phyloP scores from a whole-genome alignment of 148 eudicot species.

The Cornus suecica region DNA sequence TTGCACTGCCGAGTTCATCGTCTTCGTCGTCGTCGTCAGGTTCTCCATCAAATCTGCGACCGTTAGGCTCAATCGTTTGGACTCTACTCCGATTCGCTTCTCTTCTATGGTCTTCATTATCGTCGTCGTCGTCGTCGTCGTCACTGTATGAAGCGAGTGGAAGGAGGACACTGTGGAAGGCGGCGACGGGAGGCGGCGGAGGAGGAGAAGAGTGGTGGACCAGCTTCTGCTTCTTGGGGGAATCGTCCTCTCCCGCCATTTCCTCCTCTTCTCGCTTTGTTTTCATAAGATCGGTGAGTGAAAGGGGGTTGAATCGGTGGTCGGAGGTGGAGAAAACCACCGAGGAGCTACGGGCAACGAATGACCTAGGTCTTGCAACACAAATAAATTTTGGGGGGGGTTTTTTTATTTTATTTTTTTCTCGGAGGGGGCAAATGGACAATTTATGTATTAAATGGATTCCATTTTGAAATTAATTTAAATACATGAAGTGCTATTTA shows the following conservation, averaged over 20 bases:
- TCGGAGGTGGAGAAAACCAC: too few relatives aligned
- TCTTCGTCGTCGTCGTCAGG: conserved; percentile 28
- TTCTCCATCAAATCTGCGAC: conserved; percentile 7
- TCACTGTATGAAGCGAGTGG: conserved; percentile 73
- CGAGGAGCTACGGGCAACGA: too few relatives aligned
- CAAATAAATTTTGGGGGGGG: too few relatives aligned
- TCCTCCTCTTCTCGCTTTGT: conserved; percentile 47
- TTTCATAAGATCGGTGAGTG: too few relatives aligned
- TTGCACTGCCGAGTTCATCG: conserved; percentile 30
- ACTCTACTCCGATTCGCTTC: conserved; percentile 15
- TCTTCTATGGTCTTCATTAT: conserved; percentile 31
- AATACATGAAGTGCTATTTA: too few relatives aligned
- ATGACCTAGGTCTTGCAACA: too few relatives aligned
- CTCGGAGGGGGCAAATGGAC: too few relatives aligned
- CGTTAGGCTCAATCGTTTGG: conserved; percentile 20
- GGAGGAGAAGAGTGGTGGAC: conserved; percentile 21
- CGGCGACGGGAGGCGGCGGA: conserved; percentile 34
- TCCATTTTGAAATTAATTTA: too few relatives aligned
- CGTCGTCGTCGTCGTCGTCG: conserved; percentile 72
- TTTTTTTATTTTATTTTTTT: too few relatives aligned
- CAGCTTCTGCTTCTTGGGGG: conserved; percentile 55
- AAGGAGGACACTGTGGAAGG: conserved; percentile 63
- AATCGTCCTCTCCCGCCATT: conserved; percentile 24
- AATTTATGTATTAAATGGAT: too few relatives aligned
- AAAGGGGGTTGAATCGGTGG: too few relatives aligned